Evolutionary conservation across 1,139 yeast genomes (phyloP).

Genomic region (Kodamaea arcana): DNA sequence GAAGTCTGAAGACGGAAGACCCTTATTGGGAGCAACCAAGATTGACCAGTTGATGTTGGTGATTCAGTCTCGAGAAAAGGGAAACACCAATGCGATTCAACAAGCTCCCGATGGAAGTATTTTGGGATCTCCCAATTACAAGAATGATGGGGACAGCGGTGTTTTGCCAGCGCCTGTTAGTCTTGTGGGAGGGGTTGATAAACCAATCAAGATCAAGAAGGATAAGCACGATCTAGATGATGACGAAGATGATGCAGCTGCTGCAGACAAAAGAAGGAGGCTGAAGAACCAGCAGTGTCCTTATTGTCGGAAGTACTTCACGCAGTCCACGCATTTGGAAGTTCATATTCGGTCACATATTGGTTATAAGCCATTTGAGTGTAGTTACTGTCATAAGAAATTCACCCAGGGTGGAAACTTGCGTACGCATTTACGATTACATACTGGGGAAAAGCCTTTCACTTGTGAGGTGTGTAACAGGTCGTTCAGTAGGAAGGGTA

Average conservation of each 20-base stretch:
- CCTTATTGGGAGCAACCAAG: constrained; percentile 78
- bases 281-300: constrained; percentile 63
- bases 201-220: constrained; percentile 39
- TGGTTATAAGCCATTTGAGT: constrained; percentile 75
- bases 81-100: constrained; percentile 56
- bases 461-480: constrained; percentile 69
- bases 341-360: constrained; percentile 77
- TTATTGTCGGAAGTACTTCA: constrained; percentile 64
- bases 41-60: constrained; percentile 88
- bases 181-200: constrained; percentile 81
- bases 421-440: constrained; percentile 80
- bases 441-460: constrained; percentile 90
- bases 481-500: constrained; percentile 83
- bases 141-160: constrained; percentile 22
- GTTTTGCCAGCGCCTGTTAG: constrained; percentile 60
- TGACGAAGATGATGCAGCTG: constrained; percentile 16
- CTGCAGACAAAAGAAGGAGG: constrained; percentile 27
- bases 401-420: constrained; percentile 93
- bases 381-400: constrained; percentile 72
- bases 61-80: constrained; percentile 81
- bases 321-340: constrained; percentile 74
- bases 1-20: constrained; percentile 56
- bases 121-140: constrained; percentile 25
- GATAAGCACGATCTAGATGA: constrained; percentile 14
- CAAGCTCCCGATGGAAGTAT: constrained; percentile 63